Conservation (phyloP, 805 yeast genomes). For the Cyberlindnera bimundalis region DNA sequence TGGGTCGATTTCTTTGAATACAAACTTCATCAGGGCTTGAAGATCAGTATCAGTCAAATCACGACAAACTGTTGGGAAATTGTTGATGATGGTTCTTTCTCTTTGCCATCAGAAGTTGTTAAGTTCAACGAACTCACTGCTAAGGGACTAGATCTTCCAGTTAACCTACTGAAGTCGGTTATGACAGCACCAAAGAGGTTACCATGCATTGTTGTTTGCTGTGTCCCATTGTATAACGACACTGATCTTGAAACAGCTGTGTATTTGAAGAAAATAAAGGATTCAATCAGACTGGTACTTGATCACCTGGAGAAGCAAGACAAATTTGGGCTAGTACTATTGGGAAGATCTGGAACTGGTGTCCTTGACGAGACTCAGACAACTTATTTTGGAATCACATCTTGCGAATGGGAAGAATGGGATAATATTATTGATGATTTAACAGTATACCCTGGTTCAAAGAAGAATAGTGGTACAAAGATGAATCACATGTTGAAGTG, state of each 20-base stretch:
- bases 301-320: conserved; percentile 34
- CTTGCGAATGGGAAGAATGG: conserved; percentile 48
- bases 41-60: conserved; percentile 40
- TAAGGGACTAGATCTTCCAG: conserved; percentile 41
- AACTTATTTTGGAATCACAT: conserved; percentile 43
- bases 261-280: conserved; percentile 28
- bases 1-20: conserved; percentile 36
- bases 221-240: conserved; percentile 39
- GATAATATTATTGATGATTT: conserved; percentile 38
- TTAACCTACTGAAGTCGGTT: conserved; percentile 34
- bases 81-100: conserved; percentile 30
- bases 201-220: conserved; percentile 41
- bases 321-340: conserved; percentile 43
- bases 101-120: conserved; percentile 38
- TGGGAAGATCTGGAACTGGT: conserved; percentile 44
- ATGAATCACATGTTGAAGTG: conserved; percentile 5
- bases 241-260: conserved; percentile 27
- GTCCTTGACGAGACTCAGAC: conserved; percentile 34
- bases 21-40: conserved; percentile 10
- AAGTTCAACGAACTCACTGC: conserved; percentile 36
- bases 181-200: conserved; percentile 38
- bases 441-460: conserved; percentile 24
- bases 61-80: conserved; percentile 50
- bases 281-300: conserved; percentile 29
- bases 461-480: conserved; percentile 3